Evolutionary conservation across 352 stramenopile genomes (phyloP), one percentile per base, ranked within the genome.

Genomic region (Globisporangium viniferum): DNA sequence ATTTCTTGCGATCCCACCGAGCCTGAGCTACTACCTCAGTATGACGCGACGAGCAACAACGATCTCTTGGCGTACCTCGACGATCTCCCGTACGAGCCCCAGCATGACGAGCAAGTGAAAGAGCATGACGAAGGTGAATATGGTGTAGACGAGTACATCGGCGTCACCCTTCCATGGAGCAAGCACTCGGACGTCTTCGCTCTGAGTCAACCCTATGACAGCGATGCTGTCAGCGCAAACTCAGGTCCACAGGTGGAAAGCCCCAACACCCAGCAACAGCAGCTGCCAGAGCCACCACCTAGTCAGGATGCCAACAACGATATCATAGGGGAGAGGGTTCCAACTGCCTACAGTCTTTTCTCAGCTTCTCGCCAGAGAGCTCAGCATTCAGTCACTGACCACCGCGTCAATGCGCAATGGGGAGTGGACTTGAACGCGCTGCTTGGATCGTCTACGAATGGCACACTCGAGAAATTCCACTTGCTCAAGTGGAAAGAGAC

Each of bases 401-500:
- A 31, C 24, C 53, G 22, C 49, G n/a, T 15, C 12, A 31, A 59
- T 7, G 29, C 5, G 29, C 54, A 46, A 15, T 71, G 66, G 66
- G 9, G 33, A 0, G 39, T 71, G 24, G 51, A 71, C 55, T 41
- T 62, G 60, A 59, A 53, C 6, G 44, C 22, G 56, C 67, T 73
- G 9, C 14, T 48, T 0, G 59, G 41, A 9, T 49, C 51, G 24
- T 66, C 70, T 14, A 57, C 63, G 20, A 88, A 81, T 67, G 59
- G 75, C 22, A 86, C 82, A 22, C 72, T 93, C 18, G 81, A 91
- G 71, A 76, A 73, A 22, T 91, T 91, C 53, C 81, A 91, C 57
- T 29, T 71, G 24, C 76, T 81, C 55, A 93, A 89, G 62, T 93
- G 85, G 85, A 70, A 65, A 18, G 85, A 93, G 65, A 74, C 85